These are phyloP conservation scores for Pulveroboletus sp. DNA, from an alignment of 768 basidiomycete genomes.

Conservation along the genomic window DNA sequence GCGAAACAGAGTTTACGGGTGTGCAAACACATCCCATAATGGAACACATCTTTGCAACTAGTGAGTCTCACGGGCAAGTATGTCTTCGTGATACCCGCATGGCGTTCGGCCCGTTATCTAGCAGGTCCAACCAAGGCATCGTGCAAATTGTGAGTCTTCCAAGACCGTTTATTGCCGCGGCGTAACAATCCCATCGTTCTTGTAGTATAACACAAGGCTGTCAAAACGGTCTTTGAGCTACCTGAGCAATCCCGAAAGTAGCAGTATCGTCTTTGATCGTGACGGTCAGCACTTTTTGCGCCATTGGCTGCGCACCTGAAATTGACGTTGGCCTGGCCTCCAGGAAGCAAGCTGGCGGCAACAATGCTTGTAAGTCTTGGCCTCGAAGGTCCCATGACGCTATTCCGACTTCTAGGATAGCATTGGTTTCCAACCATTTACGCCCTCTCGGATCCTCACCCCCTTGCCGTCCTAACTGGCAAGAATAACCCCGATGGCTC, in stretches of 20 bases:
- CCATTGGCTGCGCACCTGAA: conserved; percentile 3
- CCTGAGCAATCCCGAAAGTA: conserved; percentile 62
- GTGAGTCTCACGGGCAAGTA: conserved; percentile 56
- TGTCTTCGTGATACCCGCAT: conserved; percentile 70
- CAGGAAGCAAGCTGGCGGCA: conserved; percentile 63
- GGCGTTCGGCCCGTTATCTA: conserved; percentile 58
- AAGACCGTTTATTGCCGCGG: conserved; percentile 4
- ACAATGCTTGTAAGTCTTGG: conserved; percentile 56
- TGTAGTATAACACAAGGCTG: conserved; percentile 45
- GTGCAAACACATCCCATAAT: conserved; percentile 66
- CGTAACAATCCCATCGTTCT: conserved; percentile 29
- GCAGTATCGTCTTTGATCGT: conserved; percentile 65
- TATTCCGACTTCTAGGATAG: conserved; percentile 33
- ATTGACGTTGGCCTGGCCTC: neutral
- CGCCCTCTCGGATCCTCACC: conserved; percentile 60
- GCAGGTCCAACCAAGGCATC: conserved; percentile 48
- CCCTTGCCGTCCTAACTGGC: conserved; percentile 67
- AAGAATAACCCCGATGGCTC: conserved; percentile 54
- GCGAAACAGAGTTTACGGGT: conserved; percentile 56
- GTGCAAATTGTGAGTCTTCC: conserved; percentile 37
- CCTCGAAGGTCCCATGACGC: neutral
- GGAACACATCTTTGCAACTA: conserved; percentile 67
- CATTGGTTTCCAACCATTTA: conserved; percentile 73
- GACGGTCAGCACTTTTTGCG: conserved; percentile 45
- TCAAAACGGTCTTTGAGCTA: conserved; percentile 38